Evolutionary conservation across 148 eudicot species (phyloP), one percentile per base, ranked within the genome.

Genomic region (Camellia sinensis): DNA sequence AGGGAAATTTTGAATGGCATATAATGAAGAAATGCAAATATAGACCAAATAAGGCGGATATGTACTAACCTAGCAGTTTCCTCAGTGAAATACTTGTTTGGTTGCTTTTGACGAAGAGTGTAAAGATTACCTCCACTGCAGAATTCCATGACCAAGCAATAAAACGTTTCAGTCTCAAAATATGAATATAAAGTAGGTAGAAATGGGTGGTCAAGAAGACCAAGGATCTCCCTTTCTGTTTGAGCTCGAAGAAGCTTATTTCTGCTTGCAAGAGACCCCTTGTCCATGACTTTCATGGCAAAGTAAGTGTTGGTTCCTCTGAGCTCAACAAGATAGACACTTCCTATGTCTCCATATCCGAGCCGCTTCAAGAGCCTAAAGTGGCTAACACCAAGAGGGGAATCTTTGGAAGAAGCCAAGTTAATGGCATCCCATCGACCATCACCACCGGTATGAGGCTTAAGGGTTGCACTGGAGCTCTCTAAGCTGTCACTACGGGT

Each of bases 221-320:
- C 92, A 15, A 94, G 91, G 67, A 94, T 94, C 86, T 94, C 98
- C 80, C 94, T 89, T 80, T 94, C 98, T 17, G 94, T 94, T 71
- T 94, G 90, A 14, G 98, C 94, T 76, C 98, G 80, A 18, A 92
- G 90, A 57, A 94, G 85, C 83, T 94, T 94, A 79, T 94, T 94
- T 77, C 98, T 78, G 72, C 94, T 94, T 0, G 89, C 97, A 22
- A 94, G 87, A 3, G 98, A 92, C 4, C 91, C 93, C 83, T 92
- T 93, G 79, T 93, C 98, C 98, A 93, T 93, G n/a, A 92, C 94
- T 85, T 94, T 94, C 93, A 94, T 94, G 18, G 98, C 98, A 79
- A 87, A 94, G 67, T 81, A 89, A n/a, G 97, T 75, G 45, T 74
- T 83, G 43, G 92, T 90, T 70, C 91, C 93, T 75, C 89, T 84